Evolutionary conservation across 2,329 filamentous ascomycete species (phyloP).

Genomic region (Penicillium paneum): DNA sequence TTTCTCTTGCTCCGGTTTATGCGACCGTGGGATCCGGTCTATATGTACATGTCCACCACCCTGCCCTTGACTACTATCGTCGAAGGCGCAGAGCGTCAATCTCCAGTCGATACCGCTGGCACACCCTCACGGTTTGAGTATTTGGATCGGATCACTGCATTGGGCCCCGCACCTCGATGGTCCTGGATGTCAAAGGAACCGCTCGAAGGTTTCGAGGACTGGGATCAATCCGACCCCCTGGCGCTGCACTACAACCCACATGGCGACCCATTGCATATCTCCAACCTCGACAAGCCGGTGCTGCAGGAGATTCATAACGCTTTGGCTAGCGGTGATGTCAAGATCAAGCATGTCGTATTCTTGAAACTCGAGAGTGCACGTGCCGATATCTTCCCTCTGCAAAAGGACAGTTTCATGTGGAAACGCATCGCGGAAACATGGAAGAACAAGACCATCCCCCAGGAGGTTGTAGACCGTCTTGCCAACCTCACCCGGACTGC

Average conservation of each 20-base stretch:
- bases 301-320: constrained; percentile 27
- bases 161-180: constrained; percentile 20
- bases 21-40: constrained; percentile 28
- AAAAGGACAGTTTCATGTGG: constrained; percentile 39
- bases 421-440: constrained; percentile 39
- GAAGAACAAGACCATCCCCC: constrained; percentile 35
- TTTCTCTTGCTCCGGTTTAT: constrained; percentile 26
- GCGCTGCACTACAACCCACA: constrained; percentile 34
- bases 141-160: constrained; percentile 19
- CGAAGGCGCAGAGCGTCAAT: constrained; percentile 17
- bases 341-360: constrained; percentile 47
- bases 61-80: constrained; percentile 24
- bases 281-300: constrained; percentile 35
- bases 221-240: constrained; percentile 5
- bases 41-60: constrained; percentile 27
- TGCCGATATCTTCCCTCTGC: constrained; percentile 46
- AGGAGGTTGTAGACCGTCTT: constrained; percentile 24
- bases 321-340: constrained; percentile 28
- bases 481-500: constrained; percentile 31
- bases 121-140: constrained; percentile 21
- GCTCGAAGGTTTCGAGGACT: constrained; percentile 28
- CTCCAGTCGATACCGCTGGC: constrained; percentile 19
- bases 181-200: constrained; percentile 26
- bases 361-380: constrained; percentile 48
- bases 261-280: constrained; percentile 43